Percentiles rank a stretch among this genome's conserved stretches.
phyloP scores from a whole-genome alignment of 306 rosid species.

The Vigna unguiculata region DNA sequence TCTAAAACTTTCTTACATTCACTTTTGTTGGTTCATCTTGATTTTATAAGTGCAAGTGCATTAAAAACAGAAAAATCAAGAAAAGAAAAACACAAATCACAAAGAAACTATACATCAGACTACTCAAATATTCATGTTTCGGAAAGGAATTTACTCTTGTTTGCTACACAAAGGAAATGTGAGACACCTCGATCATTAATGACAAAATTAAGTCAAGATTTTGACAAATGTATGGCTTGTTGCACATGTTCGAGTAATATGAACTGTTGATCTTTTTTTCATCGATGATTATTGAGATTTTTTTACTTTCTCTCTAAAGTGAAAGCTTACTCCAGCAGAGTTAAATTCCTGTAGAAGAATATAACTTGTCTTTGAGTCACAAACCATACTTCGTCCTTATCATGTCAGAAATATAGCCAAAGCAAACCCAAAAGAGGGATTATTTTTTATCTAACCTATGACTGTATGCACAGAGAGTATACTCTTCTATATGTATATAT shows the following conservation, averaged over 20 bases:
- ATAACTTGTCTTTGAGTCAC: background rate
- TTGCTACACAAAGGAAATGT: background rate
- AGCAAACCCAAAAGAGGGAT: slow-evolving; percentile 4
- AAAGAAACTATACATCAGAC: background rate
- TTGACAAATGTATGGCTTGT: background rate
- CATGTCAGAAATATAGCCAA: slow-evolving; percentile 16
- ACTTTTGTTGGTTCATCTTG: background rate
- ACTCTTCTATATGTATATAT: slow-evolving; percentile 8
- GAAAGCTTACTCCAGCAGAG: background rate
- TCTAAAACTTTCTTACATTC: background rate
- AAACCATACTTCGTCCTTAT: background rate
- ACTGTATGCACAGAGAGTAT: background rate
- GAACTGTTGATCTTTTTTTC: too few species aligned
- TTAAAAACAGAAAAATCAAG: background rate
- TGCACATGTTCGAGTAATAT: background rate
- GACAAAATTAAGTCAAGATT: background rate
- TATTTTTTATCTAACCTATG: background rate
- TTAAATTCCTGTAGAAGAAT: background rate
- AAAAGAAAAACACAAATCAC: background rate
- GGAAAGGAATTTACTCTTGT: background rate
- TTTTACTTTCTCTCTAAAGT: background rate
- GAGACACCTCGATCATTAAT: background rate
- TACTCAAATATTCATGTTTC: background rate
- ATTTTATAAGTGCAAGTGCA: background rate
- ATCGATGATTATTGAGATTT: background rate